Evolutionary conservation across 1,284 basidiomycete genomes (phyloP).

Genomic region (Singerocomus rubriflavus): DNA sequence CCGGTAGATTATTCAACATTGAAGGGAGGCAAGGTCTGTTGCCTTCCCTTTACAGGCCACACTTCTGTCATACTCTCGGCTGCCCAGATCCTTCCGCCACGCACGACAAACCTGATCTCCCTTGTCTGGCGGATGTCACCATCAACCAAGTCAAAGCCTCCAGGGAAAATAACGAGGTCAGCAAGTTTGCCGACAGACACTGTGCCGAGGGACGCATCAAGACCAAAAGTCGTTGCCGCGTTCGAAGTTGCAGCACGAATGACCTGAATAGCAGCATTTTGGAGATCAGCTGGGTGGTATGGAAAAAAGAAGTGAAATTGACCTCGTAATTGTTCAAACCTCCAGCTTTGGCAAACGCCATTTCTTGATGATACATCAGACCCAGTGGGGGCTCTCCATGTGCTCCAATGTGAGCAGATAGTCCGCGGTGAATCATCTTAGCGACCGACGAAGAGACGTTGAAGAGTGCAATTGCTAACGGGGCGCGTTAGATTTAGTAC

Average conservation of each 20-base stretch:
- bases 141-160: slow-evolving; percentile 52
- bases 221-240: slow-evolving; percentile 62
- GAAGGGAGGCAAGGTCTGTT: slow-evolving; percentile 51
- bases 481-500: slow-evolving; percentile 5
- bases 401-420: slow-evolving; percentile 64
- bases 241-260: slow-evolving; percentile 63
- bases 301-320: background rate
- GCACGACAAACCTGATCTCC: slow-evolving; percentile 51
- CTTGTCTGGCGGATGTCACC: slow-evolving; percentile 49
- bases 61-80: slow-evolving; percentile 63
- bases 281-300: background rate
- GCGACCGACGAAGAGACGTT: slow-evolving; percentile 67
- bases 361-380: slow-evolving; percentile 71
- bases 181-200: slow-evolving; percentile 63
- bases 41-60: slow-evolving; percentile 62
- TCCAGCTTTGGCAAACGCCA: slow-evolving; percentile 59
- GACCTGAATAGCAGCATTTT: slow-evolving; percentile 40
- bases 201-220: slow-evolving; percentile 58
- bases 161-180: slow-evolving; percentile 62
- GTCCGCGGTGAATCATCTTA: slow-evolving; percentile 59
- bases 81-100: slow-evolving; percentile 66
- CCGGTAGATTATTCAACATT: slow-evolving; percentile 61
- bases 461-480: slow-evolving; percentile 57
- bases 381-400: slow-evolving; percentile 74
- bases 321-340: slow-evolving; percentile 54